A percentile compares a stretch with the other conserved stretches of the same genome.
Evolutionary conservation across 169 alveolate species (phyloP).

Genomic region (Eimeria brunetti): DNA sequence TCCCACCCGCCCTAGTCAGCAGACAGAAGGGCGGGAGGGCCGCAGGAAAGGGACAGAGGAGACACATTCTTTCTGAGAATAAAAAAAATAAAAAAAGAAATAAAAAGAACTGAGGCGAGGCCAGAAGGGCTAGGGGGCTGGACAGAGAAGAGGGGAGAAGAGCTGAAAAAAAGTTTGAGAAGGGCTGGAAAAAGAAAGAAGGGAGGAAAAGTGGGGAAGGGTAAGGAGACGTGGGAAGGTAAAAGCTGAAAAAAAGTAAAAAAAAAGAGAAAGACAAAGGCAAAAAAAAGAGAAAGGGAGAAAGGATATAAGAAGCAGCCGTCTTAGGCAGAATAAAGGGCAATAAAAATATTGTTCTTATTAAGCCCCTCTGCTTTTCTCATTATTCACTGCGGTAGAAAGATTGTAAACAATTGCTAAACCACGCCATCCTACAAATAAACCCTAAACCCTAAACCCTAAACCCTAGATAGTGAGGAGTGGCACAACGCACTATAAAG

Average conservation of each 20-base stretch:
- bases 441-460: not conserved
- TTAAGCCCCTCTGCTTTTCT: not conserved
- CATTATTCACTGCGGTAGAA: not conserved
- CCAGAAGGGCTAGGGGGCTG: not conserved
- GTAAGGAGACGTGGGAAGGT: not conserved
- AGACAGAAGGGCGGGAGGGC: not conserved
- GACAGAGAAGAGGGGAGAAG: not conserved
- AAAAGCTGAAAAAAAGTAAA: too few relatives aligned
- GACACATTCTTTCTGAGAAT: not conserved
- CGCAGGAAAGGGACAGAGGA: not conserved
- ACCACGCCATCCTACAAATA: not conserved
- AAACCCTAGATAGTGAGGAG: not conserved
- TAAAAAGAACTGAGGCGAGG: not conserved
- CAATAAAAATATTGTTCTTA: not conserved
- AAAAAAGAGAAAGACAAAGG: not conserved
- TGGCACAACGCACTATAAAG: not conserved
- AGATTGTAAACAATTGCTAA: not conserved
- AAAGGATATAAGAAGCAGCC: too few relatives aligned
- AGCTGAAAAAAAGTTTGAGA: too few relatives aligned
- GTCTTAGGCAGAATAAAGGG: not conserved
- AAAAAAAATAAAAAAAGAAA: too few relatives aligned
- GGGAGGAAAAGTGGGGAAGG: not conserved
- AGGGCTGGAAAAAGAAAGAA: too few relatives aligned
- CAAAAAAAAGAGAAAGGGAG: not conserved
- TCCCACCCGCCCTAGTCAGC: too few relatives aligned